These are phyloP conservation scores for Aurifilum marmelostoma DNA, from an alignment of 2,329 filamentous ascomycete species.

Conservation along the genomic window DNA sequence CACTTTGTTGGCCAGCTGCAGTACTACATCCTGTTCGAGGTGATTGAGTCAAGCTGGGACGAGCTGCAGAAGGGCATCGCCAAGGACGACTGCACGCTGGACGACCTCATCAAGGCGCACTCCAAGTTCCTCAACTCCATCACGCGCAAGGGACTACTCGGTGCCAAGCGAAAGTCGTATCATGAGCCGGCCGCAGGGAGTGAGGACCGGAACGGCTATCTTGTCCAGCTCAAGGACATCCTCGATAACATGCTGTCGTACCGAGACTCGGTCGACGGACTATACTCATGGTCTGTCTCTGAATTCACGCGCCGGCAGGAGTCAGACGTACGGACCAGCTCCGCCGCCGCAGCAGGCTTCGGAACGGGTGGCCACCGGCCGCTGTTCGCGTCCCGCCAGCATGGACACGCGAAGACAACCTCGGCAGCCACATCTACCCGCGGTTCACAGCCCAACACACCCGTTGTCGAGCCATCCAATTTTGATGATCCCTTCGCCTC, in stretches of 20 bases:
- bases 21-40: slow-evolving; percentile 98
- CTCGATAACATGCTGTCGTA: slow-evolving; percentile 93
- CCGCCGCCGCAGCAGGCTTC: not conserved
- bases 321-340: slow-evolving; percentile 69
- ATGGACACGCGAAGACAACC: slow-evolving; percentile 30
- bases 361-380: not conserved
- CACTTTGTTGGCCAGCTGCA: slow-evolving; percentile 97
- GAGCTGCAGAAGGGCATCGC: slow-evolving; percentile 81
- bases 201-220: slow-evolving; percentile 77
- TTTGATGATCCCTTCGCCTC: slow-evolving; percentile 34
- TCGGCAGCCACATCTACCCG: slow-evolving; percentile 31
- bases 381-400: slow-evolving; percentile 20
- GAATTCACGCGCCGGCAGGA: slow-evolving; percentile 95
- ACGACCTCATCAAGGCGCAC: slow-evolving; percentile 93
- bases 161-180: slow-evolving; percentile 61
- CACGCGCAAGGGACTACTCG: slow-evolving; percentile 92
- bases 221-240: slow-evolving; percentile 88
- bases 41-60: slow-evolving; percentile 95
- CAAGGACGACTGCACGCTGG: slow-evolving; percentile 86
- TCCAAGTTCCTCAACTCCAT: slow-evolving; percentile 89
- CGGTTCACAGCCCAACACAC: slow-evolving; percentile 35
- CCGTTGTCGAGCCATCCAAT: slow-evolving; percentile 24
- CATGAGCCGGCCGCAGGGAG: slow-evolving; percentile 45
- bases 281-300: slow-evolving; percentile 93
- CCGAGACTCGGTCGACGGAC: slow-evolving; percentile 87